Evolutionary conservation across 2,329 filamentous ascomycete genomes (phyloP).

Genomic region (Botryosphaeria agaves): DNA sequence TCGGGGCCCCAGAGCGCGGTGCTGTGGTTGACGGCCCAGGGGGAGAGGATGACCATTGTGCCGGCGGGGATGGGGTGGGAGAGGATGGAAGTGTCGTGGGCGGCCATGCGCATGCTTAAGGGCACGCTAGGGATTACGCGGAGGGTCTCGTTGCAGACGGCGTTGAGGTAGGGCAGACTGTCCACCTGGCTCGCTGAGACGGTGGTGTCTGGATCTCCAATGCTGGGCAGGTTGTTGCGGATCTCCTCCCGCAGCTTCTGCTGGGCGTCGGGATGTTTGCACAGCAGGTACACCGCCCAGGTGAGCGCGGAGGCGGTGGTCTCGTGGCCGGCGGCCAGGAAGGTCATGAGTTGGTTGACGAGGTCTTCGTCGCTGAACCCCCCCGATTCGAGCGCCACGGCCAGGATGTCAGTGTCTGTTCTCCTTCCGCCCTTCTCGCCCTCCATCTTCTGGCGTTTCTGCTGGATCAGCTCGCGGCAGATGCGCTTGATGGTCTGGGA

Average conservation of each 20-base stretch:
- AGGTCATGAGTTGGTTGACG: constrained; percentile 83
- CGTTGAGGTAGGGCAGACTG: constrained; percentile 60
- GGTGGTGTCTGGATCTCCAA: constrained; percentile 17
- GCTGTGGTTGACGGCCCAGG: constrained; percentile 53
- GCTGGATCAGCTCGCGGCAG: constrained; percentile 49
- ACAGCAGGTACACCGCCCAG: constrained; percentile 37
- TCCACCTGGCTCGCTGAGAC: constrained; percentile 46
- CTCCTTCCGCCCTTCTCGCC: constrained; percentile 28
- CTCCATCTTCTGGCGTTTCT: constrained; percentile 45
- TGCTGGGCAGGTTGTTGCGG: constrained; percentile 25
- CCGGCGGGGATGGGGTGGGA: constrained; percentile 51
- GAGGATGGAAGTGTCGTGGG: constrained; percentile 45
- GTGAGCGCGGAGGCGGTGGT: constrained; percentile 36
- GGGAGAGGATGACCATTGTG: constrained; percentile 48
- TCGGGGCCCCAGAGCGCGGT: constrained; percentile 58
- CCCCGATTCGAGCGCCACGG: constrained; percentile 60
- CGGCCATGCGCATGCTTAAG: constrained; percentile 48
- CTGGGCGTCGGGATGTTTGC: constrained; percentile 31
- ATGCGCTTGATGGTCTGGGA: constrained; percentile 42
- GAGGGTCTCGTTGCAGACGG: constrained; percentile 61
- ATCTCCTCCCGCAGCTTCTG: constrained; percentile 32
- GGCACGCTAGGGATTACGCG: constrained; percentile 58
- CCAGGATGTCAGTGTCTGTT: constrained; percentile 55
- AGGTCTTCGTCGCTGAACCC: constrained; percentile 63
- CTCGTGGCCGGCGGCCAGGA: constrained; percentile 53